These are phyloP conservation scores for Leccinum olivaceopallidum DNA, from an alignment of 768 basidiomycete species.

Conservation along the genomic window DNA sequence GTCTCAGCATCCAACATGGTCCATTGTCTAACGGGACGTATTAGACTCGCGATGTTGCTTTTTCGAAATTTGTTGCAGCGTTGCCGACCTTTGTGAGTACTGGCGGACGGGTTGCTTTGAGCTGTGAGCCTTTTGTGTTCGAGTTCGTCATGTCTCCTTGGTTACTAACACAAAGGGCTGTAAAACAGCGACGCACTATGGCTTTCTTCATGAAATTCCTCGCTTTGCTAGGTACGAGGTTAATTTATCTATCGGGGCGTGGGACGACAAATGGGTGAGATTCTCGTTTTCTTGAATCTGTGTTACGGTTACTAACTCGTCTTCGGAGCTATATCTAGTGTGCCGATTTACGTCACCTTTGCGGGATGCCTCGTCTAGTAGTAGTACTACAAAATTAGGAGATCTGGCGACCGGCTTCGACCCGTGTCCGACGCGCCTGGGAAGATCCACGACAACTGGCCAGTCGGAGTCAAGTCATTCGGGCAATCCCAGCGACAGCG, in stretches of 20 bases:
- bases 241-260: slow-evolving; percentile 14
- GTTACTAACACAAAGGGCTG: background rate
- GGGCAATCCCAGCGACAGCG: background rate
- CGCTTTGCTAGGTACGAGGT: slow-evolving; percentile 17
- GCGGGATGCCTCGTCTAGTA: background rate
- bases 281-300: no score
- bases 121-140: slow-evolving; percentile 1
- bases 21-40: background rate
- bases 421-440: background rate
- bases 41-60: slow-evolving; percentile 18
- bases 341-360: slow-evolving; percentile 13
- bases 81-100: slow-evolving; percentile 16
- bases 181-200: slow-evolving; percentile 13
- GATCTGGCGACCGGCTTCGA: no score
- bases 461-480: background rate
- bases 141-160: background rate
- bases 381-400: background rate
- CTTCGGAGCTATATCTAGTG: slow-evolving; percentile 15
- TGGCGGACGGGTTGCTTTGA: slow-evolving; percentile 10
- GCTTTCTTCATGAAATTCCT: slow-evolving; percentile 20
- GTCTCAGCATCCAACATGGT: background rate
- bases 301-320: background rate
- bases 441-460: background rate
- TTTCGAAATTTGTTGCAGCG: slow-evolving; percentile 11
- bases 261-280: slow-evolving; percentile 22